Evolutionary conservation across 768 basidiomycete genomes (phyloP), one percentile per base, ranked within the genome.

Genomic region (Phylloporus rhodoxanthus): DNA sequence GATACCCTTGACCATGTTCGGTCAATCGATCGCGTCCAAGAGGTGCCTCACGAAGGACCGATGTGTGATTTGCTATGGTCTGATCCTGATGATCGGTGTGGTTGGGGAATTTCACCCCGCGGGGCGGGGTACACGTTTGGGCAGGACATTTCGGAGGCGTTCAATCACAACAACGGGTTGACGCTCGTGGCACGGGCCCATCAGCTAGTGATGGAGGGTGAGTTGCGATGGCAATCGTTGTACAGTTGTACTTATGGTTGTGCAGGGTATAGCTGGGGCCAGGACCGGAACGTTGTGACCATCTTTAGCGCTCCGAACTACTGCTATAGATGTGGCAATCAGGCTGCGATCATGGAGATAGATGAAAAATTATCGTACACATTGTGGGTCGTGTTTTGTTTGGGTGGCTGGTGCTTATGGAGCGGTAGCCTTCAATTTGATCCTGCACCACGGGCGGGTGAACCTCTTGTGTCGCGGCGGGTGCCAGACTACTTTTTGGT

Each of bases 51-150:
- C 70, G 96, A 99, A 73, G 96, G 96, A 3, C 96, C 96, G 17
- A 99, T 99, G 96, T 99, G 96, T 64, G 96, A 99, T 72, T 77
- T 99, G 48, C 80, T 99, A 54, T 99, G 96, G 96, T 97, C 94
- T 45, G 96, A 99, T 70, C 96, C 96, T 30, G 96, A 99, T 68
- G 96, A 98, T 72, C 88, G 95, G 49, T 96, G 93, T 68, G 96
- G 96, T 38, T 99, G 96, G 96, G 96, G 96, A 28, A 97, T 98
- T 61, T 95, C 92, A 62, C 96, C 96, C 25, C 87, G 96, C 67
- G 96, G 96, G 54, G 96, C 96, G 41, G 96, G 96, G 10, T 99
- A 97, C 69, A 98, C 95, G 10, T 99, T 99, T 66, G 96, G 96
- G 36, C 95, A 98, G 69, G 96, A 99, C 64, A 99, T 99, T 53